These are phyloP conservation scores for Inga oerstediana DNA, from an alignment of 306 rosid genomes.

Conservation along the genomic window DNA sequence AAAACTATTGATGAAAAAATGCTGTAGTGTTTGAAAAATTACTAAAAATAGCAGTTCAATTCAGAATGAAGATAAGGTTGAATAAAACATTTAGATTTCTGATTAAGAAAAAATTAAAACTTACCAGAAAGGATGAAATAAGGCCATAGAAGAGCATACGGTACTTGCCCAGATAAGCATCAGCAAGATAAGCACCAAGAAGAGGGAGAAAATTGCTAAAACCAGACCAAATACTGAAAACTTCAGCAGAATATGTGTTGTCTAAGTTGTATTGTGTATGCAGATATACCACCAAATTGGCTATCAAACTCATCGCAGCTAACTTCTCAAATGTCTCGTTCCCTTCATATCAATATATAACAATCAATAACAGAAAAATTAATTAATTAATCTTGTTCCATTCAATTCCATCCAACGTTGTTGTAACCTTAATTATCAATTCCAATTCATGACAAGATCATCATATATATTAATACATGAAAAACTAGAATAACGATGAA, in stretches of 20 bases:
- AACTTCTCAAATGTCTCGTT: slow-evolving; percentile 79
- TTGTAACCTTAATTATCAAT: too few species aligned
- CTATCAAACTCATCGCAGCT: slow-evolving; percentile 70
- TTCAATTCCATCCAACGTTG: not conserved
- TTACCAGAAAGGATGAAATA: slow-evolving; percentile 53
- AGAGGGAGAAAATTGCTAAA: slow-evolving; percentile 58
- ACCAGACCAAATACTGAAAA: slow-evolving; percentile 63
- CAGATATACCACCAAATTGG: slow-evolving; percentile 56
- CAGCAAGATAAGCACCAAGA: slow-evolving; percentile 61
- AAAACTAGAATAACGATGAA: not conserved
- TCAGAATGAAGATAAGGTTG: not conserved
- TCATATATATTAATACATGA: not conserved
- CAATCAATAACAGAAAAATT: not conserved
- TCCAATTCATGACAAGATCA: not conserved
- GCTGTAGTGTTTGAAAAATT: not conserved
- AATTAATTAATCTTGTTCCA: not conserved
- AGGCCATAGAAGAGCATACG: slow-evolving; percentile 48
- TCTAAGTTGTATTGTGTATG: slow-evolving; percentile 60
- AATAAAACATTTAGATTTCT: not conserved
- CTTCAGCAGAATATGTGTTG: slow-evolving; percentile 46
- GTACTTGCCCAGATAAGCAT: slow-evolving; percentile 56
- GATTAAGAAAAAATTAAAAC: not conserved
- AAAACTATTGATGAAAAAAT: not conserved
- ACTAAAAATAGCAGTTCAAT: not conserved
- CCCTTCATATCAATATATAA: slow-evolving; percentile 24